Base-by-base conservation (phyloP, 192 early-diverging fungal species). In the Rhizophlyctis rosea region DNA sequence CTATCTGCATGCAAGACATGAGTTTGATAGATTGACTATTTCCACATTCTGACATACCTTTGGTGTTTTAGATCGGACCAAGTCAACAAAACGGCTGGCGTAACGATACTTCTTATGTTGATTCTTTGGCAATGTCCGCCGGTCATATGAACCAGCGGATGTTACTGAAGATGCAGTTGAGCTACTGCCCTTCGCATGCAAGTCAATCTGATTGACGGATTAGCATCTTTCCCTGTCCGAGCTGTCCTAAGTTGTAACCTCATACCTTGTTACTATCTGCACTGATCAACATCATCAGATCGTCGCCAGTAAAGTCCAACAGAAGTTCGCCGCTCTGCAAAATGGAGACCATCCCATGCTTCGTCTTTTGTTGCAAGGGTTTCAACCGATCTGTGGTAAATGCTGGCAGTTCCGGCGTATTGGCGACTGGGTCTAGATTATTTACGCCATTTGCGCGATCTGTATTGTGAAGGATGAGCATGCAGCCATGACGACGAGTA, bases 21-120 rank as follows among this genome's bases (percentile, higher is more conserved):
- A 11, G n/a, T 7, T 11, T 65, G 25, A 9, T 24, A 9, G 25
- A 65, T 23, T 9, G 21, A 28, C 59, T 27, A 16, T 66, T 47
- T 47, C 9, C n/a, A 13, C n/a, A 47, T n/a, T 13, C 39, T 47
- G n/a, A 23, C 63, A 4, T 39, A 78, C 76, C 59, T 81, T 81
- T n/a, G 82, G 79, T 14, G 86, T 86, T 67, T 86, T 86, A 1
- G 75, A 69, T 3, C 76, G 68, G 0, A 91, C 71, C 27, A 83
- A 73, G 13, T 72, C 57, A 0, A 88, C 77, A 62, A 87, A 84
- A 28, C 75, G 28, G 50, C 66, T 32, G 28, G 82, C 60, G 60
- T 86, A 70, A 34, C 73, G 74, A 68, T 55, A 78, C 62, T 47
- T 70, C 52, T 73, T 79, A 49, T 35, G 62, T 62, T 25, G 81